phyloP scores from a whole-genome alignment of 1,139 yeast species.

The Geotrichum australiense region DNA sequence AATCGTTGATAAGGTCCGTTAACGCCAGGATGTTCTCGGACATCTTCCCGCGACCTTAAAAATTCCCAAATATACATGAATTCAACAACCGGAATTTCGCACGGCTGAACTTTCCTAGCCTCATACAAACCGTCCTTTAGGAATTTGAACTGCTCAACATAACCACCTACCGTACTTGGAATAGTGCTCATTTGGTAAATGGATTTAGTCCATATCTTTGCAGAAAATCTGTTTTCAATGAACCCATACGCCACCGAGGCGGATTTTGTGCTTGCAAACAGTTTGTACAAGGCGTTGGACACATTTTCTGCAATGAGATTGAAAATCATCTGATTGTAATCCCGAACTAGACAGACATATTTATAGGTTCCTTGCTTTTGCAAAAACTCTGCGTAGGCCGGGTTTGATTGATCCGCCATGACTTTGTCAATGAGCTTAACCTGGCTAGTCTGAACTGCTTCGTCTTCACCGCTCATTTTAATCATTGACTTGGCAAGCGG shows the following conservation, averaged over 20 bases:
- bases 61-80: constrained; percentile 11
- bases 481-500: constrained; percentile 16
- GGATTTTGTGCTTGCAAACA: constrained; percentile 10
- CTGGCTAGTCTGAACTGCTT: constrained; percentile 16
- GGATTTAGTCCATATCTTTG: constrained; percentile 16
- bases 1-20: constrained; percentile 10
- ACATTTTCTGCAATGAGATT: constrained; percentile 13
- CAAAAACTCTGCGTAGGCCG: constrained; percentile 13
- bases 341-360: constrained; percentile 14
- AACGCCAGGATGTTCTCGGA: constrained; percentile 14
- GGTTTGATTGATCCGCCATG: constrained; percentile 10
- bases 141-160: constrained; percentile 9
- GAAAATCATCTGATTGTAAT: constrained; percentile 12
- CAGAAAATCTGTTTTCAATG: constrained; percentile 11
- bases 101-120: constrained; percentile 15
- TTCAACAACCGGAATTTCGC: constrained; percentile 15
- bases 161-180: constrained; percentile 9
- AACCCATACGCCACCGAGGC: constrained; percentile 14
- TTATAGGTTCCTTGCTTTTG: constrained; percentile 15
- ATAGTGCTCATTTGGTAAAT: constrained; percentile 14
- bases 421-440: constrained; percentile 15
- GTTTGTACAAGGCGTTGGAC: constrained; percentile 14
- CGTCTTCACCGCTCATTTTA: constrained; percentile 16
- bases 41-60: constrained; percentile 13
- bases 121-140: constrained; percentile 9